These are phyloP conservation scores for Penicillium sp. DNA, from an alignment of 2,329 filamentous ascomycete genomes.

Conservation along the genomic window DNA sequence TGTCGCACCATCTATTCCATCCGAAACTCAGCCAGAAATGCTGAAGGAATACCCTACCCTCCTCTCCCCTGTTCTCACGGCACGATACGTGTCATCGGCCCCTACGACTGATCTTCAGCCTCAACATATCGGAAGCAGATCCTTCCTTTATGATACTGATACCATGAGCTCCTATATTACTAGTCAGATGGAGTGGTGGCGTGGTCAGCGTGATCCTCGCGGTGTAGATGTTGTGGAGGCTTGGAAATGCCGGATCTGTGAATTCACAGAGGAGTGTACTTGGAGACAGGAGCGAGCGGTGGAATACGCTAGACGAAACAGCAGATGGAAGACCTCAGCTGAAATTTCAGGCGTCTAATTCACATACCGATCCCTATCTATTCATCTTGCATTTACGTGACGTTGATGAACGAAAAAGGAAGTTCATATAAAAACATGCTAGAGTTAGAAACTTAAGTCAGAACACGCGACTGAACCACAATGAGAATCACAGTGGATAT, in stretches of 20 bases:
- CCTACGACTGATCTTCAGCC: constrained; percentile 29
- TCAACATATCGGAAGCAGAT: constrained; percentile 57
- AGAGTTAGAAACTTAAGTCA: neutral
- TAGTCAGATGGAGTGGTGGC: constrained; percentile 85
- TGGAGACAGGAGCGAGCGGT: constrained; percentile 76
- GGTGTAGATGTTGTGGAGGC: constrained; percentile 84
- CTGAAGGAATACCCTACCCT: constrained; percentile 44
- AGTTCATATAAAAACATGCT: neutral
- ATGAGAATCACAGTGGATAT: constrained; percentile 61
- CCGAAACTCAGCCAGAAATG: constrained; percentile 37
- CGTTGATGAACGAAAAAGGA: constrained; percentile 1
- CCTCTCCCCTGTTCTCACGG: constrained; percentile 50
- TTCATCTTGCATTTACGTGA: neutral
- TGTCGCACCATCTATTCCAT: constrained; percentile 35
- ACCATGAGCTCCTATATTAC: constrained; percentile 69
- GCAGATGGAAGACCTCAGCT: constrained; percentile 21
- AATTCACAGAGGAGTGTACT: constrained; percentile 76
- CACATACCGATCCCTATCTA: neutral
- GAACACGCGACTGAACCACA: neutral
- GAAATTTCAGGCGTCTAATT: neutral
- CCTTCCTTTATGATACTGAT: constrained; percentile 68
- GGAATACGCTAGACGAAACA: constrained; percentile 50
- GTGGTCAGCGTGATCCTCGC: constrained; percentile 69
- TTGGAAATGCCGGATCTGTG: constrained; percentile 84
- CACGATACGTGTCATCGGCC: constrained; percentile 46